Conservation (phyloP, 2,329 filamentous ascomycete genomes). For the Dothistroma septosporum region DNA sequence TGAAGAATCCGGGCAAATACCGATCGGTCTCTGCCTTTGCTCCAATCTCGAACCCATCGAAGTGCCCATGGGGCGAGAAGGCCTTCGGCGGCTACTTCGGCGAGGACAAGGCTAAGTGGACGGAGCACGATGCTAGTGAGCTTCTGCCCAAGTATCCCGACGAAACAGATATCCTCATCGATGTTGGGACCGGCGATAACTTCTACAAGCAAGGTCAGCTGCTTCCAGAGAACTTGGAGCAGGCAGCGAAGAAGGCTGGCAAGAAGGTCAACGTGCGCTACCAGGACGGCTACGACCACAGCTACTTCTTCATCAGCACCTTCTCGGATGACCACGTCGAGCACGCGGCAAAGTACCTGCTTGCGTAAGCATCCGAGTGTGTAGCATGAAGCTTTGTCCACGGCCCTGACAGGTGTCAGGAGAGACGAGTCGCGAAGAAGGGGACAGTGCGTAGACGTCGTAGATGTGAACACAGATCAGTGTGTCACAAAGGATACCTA, state of each 20-base stretch:
- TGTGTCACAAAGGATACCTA: too few relatives aligned
- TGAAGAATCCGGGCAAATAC: constrained; percentile 88
- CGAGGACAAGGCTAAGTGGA: constrained; percentile 68
- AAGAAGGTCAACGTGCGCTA: constrained; percentile 73
- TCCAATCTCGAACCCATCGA: constrained; percentile 36
- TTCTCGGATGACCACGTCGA: constrained; percentile 89
- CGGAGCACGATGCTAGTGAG: constrained; percentile 87
- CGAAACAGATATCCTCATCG: constrained; percentile 73
- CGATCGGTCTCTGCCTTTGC: constrained; percentile 36
- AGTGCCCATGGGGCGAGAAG: constrained; percentile 92
- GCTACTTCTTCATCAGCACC: constrained; percentile 91
- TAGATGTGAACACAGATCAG: not conserved
- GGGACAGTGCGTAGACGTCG: not conserved
- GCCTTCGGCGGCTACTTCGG: constrained; percentile 91
- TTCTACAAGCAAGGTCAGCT: constrained; percentile 95
- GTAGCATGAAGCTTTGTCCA: not conserved
- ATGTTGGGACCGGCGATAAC: constrained; percentile 90
- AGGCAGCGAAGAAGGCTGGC: constrained; percentile 71
- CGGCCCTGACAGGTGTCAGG: not conserved
- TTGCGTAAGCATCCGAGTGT: constrained; percentile 19
- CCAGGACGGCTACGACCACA: constrained; percentile 92
- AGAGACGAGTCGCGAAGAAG: not conserved
- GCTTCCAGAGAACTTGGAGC: constrained; percentile 85
- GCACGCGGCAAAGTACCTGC: constrained; percentile 81
- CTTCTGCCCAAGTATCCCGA: constrained; percentile 71